phyloP scores from a whole-genome alignment of 352 stramenopile genomes.

The Saprolegnia diclina region DNA sequence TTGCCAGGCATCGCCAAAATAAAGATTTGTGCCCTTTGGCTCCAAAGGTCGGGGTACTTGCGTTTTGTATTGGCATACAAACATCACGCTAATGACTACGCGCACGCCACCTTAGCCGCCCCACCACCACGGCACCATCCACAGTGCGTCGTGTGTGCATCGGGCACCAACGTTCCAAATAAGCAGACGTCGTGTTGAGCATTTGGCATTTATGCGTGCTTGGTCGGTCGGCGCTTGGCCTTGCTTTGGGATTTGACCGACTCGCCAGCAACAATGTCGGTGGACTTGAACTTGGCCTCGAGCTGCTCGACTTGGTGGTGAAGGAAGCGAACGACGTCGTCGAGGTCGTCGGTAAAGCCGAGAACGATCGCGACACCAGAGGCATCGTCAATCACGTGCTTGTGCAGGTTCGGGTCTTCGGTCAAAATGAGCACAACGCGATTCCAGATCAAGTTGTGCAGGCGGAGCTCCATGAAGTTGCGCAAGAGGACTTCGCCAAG shows the following conservation, averaged over 20 bases:
- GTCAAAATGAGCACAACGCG: slow-evolving; percentile 69
- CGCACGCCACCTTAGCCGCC: too few relatives aligned
- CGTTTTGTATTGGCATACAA: too few relatives aligned
- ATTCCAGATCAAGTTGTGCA: slow-evolving; percentile 81
- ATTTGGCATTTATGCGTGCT: too few relatives aligned
- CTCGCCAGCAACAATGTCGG: background rate
- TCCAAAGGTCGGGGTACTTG: too few relatives aligned
- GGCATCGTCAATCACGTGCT: slow-evolving; percentile 12
- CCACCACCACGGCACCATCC: too few relatives aligned
- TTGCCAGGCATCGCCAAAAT: slow-evolving; percentile 19
- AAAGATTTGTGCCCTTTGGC: too few relatives aligned
- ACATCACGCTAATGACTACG: too few relatives aligned
- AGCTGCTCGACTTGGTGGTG: slow-evolving; percentile 1
- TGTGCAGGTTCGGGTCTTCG: background rate
- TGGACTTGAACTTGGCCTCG: slow-evolving; percentile 18
- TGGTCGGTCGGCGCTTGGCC: background rate
- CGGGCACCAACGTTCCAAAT: too few relatives aligned
- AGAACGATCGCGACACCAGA: slow-evolving; percentile 10
- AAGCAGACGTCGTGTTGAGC: too few relatives aligned
- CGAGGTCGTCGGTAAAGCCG: slow-evolving; percentile 23
- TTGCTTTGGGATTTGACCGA: background rate
- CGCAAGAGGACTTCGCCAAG: slow-evolving; percentile 69
- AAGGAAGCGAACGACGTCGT: slow-evolving; percentile 17
- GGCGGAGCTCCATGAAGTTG: slow-evolving; percentile 76
- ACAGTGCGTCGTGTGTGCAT: too few relatives aligned